Evolutionary conservation across 75 land plant genomes (phyloP), one percentile per base, ranked within the genome.

Genomic region (Sequoia sempervirens): DNA sequence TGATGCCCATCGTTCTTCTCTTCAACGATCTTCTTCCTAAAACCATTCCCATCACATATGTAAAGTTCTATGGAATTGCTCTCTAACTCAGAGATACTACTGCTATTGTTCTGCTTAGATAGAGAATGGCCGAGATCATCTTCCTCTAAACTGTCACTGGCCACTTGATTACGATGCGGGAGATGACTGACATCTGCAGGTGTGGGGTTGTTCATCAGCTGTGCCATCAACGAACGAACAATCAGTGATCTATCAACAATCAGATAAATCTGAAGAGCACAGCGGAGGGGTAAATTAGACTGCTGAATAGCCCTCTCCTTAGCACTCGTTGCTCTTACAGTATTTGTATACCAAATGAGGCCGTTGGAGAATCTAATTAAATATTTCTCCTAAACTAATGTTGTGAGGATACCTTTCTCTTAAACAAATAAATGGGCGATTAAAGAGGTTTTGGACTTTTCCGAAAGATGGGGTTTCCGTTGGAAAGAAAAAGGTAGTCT

Each of bases 151-250:
- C 46, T 26, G 6, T 78, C 80, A 45, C 50, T 78, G 47, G 80
- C 80, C 12, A 78, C 80, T 11, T 78, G 80, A 78, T 78, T 78
- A 45, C 52, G 80, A n/a, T 78, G 80, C 7, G 80, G 80, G 15
- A n/a, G 32, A 45, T 78, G 80, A 45, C 1, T 3, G 3, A 9
- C 11, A 32, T 70, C 32, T 28, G 36, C 37, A n/a, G 18, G 28
- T n/a, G 14, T 9, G 28, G 80, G 46, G 28, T 45, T 76, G 46
- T 76, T 41, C 47, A 76, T 18, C 13, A 76, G 12, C 11, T 76
- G 80, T 45, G 50, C 80, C 80, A 78, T 78, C 10, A 45, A 78
- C 7, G 40, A 78, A 32, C 6, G 0, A 34, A 34, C 36, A 34
- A 34, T 34, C 36, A 34, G 36, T 34, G 18, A 7, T 18, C 40